Evolutionary conservation across 331 rosid species (phyloP), one percentile per base, ranked within the genome.

Genomic region (Pyracantha coccinea): DNA sequence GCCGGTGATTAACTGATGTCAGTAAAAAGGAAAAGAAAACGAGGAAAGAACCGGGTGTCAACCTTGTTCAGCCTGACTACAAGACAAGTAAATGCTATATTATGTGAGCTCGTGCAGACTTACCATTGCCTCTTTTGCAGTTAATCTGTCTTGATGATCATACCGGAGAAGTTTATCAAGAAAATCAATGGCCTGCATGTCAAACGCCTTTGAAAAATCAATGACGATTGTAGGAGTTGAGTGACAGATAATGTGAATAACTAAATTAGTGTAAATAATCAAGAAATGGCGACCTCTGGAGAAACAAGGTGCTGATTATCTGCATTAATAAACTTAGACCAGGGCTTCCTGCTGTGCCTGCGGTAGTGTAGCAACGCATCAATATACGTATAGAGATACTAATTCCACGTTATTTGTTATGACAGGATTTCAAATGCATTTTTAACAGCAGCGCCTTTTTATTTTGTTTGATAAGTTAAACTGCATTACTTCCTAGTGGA

Each of bases 51-150:
- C 1, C 28, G 4, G 31, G 31, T 50, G 60, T n/a, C 12, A 72
- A 28, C 62, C 21, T 29, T 65, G 31, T 55, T 66, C 10, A n/a
- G 58, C 20, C 35, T 76, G 69, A 38, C 47, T 28, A 12, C 8
- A 50, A 21, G 47, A 11, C 47, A 3, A 41, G 5, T 41, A 41
- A 41, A 41, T 41, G 19, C 24, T 61, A 29, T 21, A 66, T 13
- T 52, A 24, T 71, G 35, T n/a, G 67, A 68, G 61, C 38, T n/a
- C 21, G 54, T 63, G 20, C 14, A 62, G 25, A n/a, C 53, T 83
- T 90, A 94, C 99, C 97, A 92, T 94, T 65, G 99, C 99, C 86
- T 94, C 99, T 84, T 82, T 86, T 45, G 97, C 99, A 19, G 99
- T 90, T 50, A 94, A 86, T 88, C 99, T 83, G 84, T 92, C 96